Conservation (phyloP, 1,284 basidiomycete genomes). For the Pyrrhoderma lamaoense region DNA sequence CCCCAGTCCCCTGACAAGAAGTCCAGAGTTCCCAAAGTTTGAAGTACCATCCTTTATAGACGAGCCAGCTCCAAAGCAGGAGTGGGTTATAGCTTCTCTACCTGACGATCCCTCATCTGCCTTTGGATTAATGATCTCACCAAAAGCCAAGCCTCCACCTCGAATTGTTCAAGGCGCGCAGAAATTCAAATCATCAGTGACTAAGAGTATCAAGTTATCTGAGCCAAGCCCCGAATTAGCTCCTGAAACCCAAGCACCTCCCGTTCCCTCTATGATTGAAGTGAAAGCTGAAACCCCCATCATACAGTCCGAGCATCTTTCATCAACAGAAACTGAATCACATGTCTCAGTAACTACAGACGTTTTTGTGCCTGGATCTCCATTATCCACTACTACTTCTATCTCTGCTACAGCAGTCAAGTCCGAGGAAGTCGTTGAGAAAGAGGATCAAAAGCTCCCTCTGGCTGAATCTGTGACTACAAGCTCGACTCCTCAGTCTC, state of each 20-base stretch:
- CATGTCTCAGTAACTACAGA: conserved; percentile 36
- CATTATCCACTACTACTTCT: conserved; percentile 53
- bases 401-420: conserved; percentile 31
- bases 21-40: conserved; percentile 1
- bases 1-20: not conserved
- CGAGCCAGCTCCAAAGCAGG: conserved; percentile 13
- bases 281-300: not conserved
- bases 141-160: conserved; percentile 14
- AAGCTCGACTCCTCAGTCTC: conserved; percentile 12
- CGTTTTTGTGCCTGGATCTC: conserved; percentile 47
- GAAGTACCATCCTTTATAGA: conserved; percentile 6
- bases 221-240: not conserved
- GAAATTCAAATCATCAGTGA: not conserved
- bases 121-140: conserved; percentile 17
- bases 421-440: conserved; percentile 15
- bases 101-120: conserved; percentile 17
- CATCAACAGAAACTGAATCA: conserved; percentile 33
- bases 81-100: conserved; percentile 16
- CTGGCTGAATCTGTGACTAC: conserved; percentile 14
- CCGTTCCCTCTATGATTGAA: not conserved
- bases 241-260: no score
- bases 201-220: not conserved
- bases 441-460: not conserved
- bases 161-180: conserved; percentile 12
- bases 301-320: conserved; percentile 5